phyloP scores from a whole-genome alignment of 805 yeast species.

The Cyberlindnera xylosilytica region DNA sequence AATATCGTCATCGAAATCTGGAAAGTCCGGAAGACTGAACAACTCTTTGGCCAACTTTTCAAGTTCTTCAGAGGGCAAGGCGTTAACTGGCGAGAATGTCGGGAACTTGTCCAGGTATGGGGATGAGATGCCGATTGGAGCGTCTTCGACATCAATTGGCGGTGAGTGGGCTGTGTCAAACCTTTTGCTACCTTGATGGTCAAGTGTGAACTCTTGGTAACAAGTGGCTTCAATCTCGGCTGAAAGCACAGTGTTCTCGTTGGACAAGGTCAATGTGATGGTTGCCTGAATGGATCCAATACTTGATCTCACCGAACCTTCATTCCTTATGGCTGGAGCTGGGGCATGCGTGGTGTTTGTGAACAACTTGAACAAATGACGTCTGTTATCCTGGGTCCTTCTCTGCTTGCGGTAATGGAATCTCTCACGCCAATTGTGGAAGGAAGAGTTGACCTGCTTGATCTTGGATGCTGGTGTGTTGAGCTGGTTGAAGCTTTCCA shows the following conservation, averaged over 20 bases:
- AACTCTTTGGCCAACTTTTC: slow-evolving; percentile 4
- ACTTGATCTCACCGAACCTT: too few relatives aligned
- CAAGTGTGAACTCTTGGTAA: too few relatives aligned
- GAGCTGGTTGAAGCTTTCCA: background rate
- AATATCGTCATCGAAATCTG: slow-evolving; percentile 1
- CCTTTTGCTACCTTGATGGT: too few relatives aligned
- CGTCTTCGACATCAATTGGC: background rate
- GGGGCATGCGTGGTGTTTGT: background rate
- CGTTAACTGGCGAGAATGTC: slow-evolving; percentile 6
- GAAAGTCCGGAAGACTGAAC: background rate
- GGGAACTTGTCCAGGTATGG: background rate
- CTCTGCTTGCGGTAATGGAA: background rate
- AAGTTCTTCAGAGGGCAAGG: slow-evolving; percentile 6
- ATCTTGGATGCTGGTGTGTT: background rate
- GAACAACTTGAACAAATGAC: background rate
- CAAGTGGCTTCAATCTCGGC: too few relatives aligned
- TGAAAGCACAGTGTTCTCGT: too few relatives aligned
- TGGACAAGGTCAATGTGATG: too few relatives aligned
- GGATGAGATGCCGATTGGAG: background rate
- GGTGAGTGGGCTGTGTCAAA: background rate
- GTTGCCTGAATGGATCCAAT: too few relatives aligned
- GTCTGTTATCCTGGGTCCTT: background rate
- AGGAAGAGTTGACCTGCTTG: background rate
- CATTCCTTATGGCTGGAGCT: too few relatives aligned
- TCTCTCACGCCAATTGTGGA: background rate